Percentiles rank a stretch among this genome's conserved stretches.
Evolutionary conservation across 2,329 filamentous ascomycete genomes (phyloP).

Genomic region (Ophiostoma himal-ulmi): DNA sequence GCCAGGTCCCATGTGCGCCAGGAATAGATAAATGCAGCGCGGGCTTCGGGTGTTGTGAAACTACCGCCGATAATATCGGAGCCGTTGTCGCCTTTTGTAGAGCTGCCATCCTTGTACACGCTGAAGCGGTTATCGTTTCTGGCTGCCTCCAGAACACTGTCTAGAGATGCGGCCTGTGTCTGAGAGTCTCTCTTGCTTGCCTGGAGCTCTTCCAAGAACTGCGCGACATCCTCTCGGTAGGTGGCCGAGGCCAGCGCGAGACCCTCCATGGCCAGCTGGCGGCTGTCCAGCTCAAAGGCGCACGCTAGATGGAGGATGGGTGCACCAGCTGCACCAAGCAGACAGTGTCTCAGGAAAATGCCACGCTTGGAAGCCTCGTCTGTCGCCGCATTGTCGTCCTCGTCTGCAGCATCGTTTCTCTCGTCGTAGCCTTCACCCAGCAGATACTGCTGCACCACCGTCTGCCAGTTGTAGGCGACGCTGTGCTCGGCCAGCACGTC

Average conservation of each 20-base stretch:
- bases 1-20: conserved; percentile 71
- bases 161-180: conserved; percentile 43
- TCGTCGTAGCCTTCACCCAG: conserved; percentile 44
- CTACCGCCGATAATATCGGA: conserved; percentile 54
- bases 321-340: conserved; percentile 56
- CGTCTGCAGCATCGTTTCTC: conserved; percentile 11
- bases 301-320: conserved; percentile 95
- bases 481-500: conserved; percentile 68
- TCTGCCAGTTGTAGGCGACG: conserved; percentile 77
- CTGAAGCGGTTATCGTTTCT: conserved; percentile 64
- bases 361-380: not conserved
- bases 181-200: conserved; percentile 33
- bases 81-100: conserved; percentile 39
- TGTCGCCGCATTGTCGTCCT: not conserved
- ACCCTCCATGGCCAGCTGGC: conserved; percentile 83
- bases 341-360: conserved; percentile 41
- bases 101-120: conserved; percentile 35
- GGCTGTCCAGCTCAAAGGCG: conserved; percentile 79
- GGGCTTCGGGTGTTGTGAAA: conserved; percentile 38
- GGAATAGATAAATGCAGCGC: conserved; percentile 70
- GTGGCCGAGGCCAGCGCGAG: conserved; percentile 60
- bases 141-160: conserved; percentile 67
- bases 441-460: conserved; percentile 68
- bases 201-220: not conserved
- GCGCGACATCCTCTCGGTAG: conserved; percentile 40